A percentile compares a stretch with the other conserved stretches of the same genome.
These are phyloP conservation scores for Zychaea mexicana DNA, from an alignment of 371 early-diverging fungal genomes.

Conservation along the genomic window DNA sequence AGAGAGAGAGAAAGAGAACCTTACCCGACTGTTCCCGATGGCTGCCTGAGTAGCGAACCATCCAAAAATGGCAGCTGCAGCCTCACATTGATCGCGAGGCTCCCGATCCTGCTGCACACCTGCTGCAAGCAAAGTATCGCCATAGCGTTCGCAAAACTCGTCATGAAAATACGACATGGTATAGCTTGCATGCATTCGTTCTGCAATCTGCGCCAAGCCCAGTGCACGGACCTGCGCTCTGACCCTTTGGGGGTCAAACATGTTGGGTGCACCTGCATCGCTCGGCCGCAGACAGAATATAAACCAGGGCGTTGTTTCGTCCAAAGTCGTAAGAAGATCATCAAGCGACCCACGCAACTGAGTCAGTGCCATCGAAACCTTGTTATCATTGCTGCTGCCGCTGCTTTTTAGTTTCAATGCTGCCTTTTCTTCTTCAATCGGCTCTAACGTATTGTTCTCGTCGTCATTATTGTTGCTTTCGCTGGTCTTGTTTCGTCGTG, in stretches of 20 bases:
- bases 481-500: conserved; percentile 17
- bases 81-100: conserved; percentile 57
- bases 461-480: conserved; percentile 13
- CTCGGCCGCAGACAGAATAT: conserved; percentile 81
- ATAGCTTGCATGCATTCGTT: conserved; percentile 53
- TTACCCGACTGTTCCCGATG: conserved; percentile 68
- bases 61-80: conserved; percentile 57
- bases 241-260: conserved; percentile 67
- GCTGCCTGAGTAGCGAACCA: conserved; percentile 72
- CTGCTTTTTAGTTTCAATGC: conserved; percentile 13
- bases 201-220: conserved; percentile 60
- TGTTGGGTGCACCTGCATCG: conserved; percentile 58
- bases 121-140: conserved; percentile 39
- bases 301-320: conserved; percentile 89
- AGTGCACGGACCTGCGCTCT: conserved; percentile 62
- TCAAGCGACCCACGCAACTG: conserved; percentile 78
- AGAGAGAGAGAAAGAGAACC: not conserved
- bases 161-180: conserved; percentile 59
- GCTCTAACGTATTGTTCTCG: not conserved
- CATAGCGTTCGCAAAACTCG: conserved; percentile 73
- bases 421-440: conserved; percentile 9
- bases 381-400: conserved; percentile 11
- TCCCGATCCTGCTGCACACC: conserved; percentile 39
- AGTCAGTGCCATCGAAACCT: conserved; percentile 36
- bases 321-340: conserved; percentile 79